Conservation (phyloP, 495 filamentous ascomycete genomes). For the Hypoxylon crocopeplum region DNA sequence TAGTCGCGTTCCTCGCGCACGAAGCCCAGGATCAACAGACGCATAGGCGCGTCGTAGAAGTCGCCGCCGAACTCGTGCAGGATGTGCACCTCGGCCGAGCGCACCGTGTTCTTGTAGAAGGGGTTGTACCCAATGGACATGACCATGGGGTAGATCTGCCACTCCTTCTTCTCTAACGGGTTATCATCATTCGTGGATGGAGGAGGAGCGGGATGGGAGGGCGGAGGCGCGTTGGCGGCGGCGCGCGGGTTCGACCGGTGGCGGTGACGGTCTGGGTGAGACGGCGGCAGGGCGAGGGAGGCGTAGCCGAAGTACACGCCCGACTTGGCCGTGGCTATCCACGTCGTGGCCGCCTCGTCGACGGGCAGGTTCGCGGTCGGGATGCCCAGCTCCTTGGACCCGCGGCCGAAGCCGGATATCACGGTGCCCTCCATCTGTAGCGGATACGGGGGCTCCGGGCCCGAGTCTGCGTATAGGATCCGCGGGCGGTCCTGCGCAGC, state of each 20-base stretch:
- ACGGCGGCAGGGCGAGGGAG: conserved; percentile 60
- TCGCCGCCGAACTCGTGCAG: conserved; percentile 74
- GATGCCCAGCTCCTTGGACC: conserved; percentile 93
- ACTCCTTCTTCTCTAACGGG: conserved; percentile 5
- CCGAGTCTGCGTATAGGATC: conserved; percentile 71
- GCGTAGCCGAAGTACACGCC: conserved; percentile 96
- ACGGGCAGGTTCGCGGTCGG: conserved; percentile 97
- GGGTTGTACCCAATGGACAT: conserved; percentile 97
- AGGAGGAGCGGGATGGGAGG: background rate
- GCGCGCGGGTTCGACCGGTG: conserved; percentile 20
- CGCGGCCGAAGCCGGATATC: conserved; percentile 91
- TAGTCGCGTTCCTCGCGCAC: conserved; percentile 92
- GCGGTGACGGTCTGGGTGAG: conserved; percentile 46
- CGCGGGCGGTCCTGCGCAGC: conserved; percentile 55
- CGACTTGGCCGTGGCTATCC: conserved; percentile 70
- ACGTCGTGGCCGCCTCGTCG: conserved; percentile 68
- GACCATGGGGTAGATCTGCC: conserved; percentile 80
- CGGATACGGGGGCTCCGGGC: conserved; percentile 80
- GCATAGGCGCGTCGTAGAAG: conserved; percentile 84
- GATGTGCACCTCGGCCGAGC: conserved; percentile 90
- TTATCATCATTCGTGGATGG: background rate
- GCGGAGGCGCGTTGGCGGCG: conserved; percentile 12
- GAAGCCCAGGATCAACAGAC: conserved; percentile 81
- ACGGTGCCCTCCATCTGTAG: conserved; percentile 81
- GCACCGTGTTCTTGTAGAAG: conserved; percentile 85